Evolutionary conservation across 768 basidiomycete species (phyloP).

Genomic region (Suillus paluster): DNA sequence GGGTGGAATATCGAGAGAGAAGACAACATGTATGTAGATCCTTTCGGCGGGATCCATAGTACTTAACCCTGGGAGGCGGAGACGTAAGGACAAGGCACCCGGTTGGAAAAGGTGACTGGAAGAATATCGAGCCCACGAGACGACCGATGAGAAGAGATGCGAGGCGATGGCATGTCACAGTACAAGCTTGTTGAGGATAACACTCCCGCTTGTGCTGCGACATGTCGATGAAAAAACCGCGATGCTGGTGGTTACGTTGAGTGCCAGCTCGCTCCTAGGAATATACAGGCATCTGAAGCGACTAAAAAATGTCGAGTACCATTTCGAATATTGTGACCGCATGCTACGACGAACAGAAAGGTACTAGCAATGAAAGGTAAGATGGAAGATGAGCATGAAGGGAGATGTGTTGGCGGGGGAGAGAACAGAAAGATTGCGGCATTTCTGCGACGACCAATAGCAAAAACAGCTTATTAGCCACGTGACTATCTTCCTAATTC

Average conservation of each 20-base stretch:
- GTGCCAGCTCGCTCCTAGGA: background rate
- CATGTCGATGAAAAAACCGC: conserved; percentile 13
- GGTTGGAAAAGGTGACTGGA: background rate
- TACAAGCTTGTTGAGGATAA: conserved; percentile 49
- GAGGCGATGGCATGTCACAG: conserved; percentile 18
- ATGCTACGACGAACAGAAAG: background rate
- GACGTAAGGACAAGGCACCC: background rate
- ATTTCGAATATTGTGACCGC: background rate
- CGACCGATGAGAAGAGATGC: background rate
- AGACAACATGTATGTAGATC: no score
- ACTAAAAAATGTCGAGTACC: no score
- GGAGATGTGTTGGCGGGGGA: background rate
- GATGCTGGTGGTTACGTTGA: background rate
- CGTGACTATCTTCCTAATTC: conserved; percentile 14
- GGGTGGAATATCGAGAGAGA: background rate
- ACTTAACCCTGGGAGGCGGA: background rate
- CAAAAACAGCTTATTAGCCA: conserved; percentile 27
- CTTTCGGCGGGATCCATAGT: no score
- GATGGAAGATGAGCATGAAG: conserved; percentile 1
- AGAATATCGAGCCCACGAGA: background rate
- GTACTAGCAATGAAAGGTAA: background rate
- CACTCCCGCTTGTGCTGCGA: conserved; percentile 46
- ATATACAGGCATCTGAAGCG: background rate
- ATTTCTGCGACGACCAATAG: conserved; percentile 44
- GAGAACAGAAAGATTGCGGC: conserved; percentile 35